Conservation (phyloP, 768 basidiomycete species). For the Suillus discolor region DNA sequence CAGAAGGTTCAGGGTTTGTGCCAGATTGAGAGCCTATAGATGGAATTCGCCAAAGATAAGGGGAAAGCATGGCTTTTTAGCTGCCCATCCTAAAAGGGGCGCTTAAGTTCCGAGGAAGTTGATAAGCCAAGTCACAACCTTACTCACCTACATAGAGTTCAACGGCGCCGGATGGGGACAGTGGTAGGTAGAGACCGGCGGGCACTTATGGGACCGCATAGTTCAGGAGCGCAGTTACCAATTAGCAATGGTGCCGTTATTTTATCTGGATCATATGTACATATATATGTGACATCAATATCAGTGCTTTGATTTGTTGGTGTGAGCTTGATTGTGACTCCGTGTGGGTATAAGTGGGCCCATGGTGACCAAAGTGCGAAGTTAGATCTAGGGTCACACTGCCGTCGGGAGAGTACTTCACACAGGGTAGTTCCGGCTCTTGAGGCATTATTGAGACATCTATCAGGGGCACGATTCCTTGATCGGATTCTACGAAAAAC, state of each 20-base stretch:
- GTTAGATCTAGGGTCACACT: constrained; percentile 4
- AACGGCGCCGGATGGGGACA: constrained; percentile 5
- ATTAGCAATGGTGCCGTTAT: neutral
- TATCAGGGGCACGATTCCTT: neutral
- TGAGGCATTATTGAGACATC: neutral
- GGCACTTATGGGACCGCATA: neutral
- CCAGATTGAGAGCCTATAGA: neutral
- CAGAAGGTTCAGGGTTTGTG: constrained; percentile 8
- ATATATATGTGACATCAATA: neutral
- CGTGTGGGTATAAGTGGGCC: constrained; percentile 3
- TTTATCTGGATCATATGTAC: constrained; percentile 3
- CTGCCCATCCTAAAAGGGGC: constrained; percentile 28
- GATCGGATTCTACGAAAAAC: neutral
- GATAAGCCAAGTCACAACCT: constrained; percentile 18
- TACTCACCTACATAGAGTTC: constrained; percentile 10
- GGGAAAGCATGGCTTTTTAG: constrained; percentile 1
- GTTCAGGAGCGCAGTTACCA: neutral
- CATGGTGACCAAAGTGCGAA: neutral
- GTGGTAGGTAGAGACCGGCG: neutral
- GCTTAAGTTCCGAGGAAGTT: constrained; percentile 32
- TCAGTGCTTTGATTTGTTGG: neutral
- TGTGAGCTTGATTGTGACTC: constrained; percentile 6
- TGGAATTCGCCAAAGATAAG: constrained; percentile 4
- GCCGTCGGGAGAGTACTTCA: neutral
- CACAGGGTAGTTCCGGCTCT: neutral